Base-by-base conservation (phyloP, 148 eudicot genomes). In the Chenopodium berlandieri region DNA sequence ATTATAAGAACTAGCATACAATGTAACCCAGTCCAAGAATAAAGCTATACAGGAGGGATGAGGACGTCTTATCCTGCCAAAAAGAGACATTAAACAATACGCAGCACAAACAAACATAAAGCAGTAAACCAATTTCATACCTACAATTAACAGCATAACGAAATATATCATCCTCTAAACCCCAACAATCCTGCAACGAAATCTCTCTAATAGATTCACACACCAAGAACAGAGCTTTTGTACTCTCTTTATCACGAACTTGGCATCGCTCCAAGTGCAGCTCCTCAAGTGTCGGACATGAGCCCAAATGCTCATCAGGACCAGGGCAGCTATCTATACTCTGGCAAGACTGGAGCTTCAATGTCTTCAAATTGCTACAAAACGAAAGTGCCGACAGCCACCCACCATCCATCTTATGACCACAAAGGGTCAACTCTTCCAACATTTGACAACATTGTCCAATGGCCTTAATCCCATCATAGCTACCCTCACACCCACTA, bases 361-460 rank as follows among this genome's bases (percentile, higher is more conserved):
- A 86, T 62, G 97, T 94, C 88, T 96, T 96, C 91, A 96, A 84
- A 81, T 94, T 96, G 13, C 86, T 81, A 85, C 98, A 96, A 84
- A 79, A 96, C 1, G 90, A 88, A 70, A 96, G 90, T 12, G 92
- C 99, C 1, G 99, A 85, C 75, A 96, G 85, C 99, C 99, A 96
- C 65, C 99, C 99, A 82, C 94, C 97, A 73, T 94, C 99, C 90
- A 96, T 89, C 82, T 86, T 89, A 72, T 92, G 97, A 68, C 90
- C 86, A 80, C 82, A 83, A 50, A 96, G 63, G 13, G 92, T 94
- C 84, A 96, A 82, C 83, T 94, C 98, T 85, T 96, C 99, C 58
- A 96, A 80, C 99, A 96, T 96, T 44, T 86, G 97, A 83, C 99
- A 96, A 46, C 99, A 96, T 79, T 92, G 97, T 31, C 98, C 99